phyloP scores from a whole-genome alignment of 768 basidiomycete genomes.

The Russula emetica region DNA sequence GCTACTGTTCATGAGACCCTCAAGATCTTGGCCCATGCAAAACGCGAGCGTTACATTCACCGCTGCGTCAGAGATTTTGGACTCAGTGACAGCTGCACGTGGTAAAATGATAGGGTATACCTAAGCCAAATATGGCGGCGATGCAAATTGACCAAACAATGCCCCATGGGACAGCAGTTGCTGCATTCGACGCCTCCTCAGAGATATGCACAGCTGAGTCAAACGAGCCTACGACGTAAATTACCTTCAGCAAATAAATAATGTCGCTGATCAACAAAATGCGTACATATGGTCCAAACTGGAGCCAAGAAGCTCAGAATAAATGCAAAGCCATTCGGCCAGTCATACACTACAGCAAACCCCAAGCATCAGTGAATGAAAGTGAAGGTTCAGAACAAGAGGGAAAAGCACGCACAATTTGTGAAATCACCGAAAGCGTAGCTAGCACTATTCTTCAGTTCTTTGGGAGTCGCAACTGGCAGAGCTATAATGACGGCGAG shows the following conservation, averaged over 20 bases:
- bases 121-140: constrained; percentile 56
- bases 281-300: constrained; percentile 44
- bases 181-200: constrained; percentile 68
- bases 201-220: constrained; percentile 64
- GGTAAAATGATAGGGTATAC: constrained; percentile 36
- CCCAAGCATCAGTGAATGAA: background rate
- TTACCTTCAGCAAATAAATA: background rate
- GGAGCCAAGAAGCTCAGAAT: constrained; percentile 43
- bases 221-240: constrained; percentile 35
- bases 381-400: background rate
- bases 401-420: constrained; percentile 32
- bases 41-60: constrained; percentile 54
- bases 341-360: constrained; percentile 36
- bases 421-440: constrained; percentile 42
- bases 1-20: constrained; percentile 35
- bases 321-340: constrained; percentile 43
- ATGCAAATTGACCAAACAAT: constrained; percentile 56
- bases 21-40: constrained; percentile 53
- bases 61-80: constrained; percentile 31
- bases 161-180: constrained; percentile 63
- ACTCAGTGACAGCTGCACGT: background rate
- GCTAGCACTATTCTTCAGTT: constrained; percentile 38
- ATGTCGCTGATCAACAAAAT: background rate
- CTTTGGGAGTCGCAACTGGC: constrained; percentile 40
- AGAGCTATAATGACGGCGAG: constrained; percentile 59